These are phyloP conservation scores for Sarcocystis neurona DNA, from an alignment of 169 alveolate species.

Conservation along the genomic window DNA sequence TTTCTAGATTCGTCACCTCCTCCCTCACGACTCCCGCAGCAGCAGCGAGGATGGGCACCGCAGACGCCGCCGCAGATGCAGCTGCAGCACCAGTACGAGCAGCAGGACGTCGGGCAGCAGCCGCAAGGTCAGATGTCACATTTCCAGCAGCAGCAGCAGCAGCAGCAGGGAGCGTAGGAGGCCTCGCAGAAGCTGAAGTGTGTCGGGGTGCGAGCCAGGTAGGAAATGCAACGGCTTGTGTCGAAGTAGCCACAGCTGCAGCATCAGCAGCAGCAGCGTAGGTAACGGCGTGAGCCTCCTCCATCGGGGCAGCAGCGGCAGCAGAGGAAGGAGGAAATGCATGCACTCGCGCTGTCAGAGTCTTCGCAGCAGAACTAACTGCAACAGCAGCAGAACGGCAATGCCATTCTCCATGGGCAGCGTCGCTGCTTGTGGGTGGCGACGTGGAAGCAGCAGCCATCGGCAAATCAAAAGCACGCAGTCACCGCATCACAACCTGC, in stretches of 20 bases:
- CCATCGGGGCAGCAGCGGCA: not conserved
- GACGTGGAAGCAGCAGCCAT: no score
- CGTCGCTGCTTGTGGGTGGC: no score
- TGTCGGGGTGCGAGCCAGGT: not conserved
- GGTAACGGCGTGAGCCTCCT: not conserved
- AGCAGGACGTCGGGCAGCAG: no score
- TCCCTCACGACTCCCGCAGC: not conserved
- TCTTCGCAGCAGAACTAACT: not conserved
- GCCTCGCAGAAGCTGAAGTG: not conserved
- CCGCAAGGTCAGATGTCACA: not conserved
- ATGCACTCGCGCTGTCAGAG: not conserved
- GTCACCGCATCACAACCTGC: no score
- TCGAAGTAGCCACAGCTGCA: not conserved
- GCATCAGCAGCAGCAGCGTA: not conserved
- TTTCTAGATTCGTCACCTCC: not conserved
- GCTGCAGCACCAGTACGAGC: constrained; percentile 34
- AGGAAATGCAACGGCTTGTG: not conserved
- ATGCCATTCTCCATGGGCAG: no score
- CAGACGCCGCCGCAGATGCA: not conserved
- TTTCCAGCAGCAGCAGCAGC: not conserved
- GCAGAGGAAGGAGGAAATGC: not conserved
- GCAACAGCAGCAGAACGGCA: constrained; percentile 28
- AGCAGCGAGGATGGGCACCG: not conserved
- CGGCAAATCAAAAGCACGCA: no score
- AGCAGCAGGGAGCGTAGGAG: not conserved